These are phyloP conservation scores for Geotrichum ghanense DNA, from an alignment of 805 yeast species.

Conservation along the genomic window DNA sequence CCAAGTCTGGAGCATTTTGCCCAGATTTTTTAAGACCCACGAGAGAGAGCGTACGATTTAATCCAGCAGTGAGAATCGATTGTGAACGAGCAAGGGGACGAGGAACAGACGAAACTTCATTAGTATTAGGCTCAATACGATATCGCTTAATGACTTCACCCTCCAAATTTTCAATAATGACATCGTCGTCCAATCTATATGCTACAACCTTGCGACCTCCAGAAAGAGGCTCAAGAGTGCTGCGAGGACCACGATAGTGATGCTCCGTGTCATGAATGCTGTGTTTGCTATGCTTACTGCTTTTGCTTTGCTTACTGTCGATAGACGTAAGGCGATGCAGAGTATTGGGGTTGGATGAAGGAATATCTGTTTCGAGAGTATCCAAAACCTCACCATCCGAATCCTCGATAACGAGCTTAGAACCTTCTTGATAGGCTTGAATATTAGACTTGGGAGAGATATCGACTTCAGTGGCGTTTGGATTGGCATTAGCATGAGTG, in stretches of 20 bases:
- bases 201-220: slow-evolving; percentile 48
- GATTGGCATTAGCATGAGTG: not conserved
- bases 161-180: slow-evolving; percentile 79
- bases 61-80: slow-evolving; percentile 1
- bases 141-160: slow-evolving; percentile 87
- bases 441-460: slow-evolving; percentile 15
- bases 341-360: not conserved
- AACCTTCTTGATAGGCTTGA: slow-evolving; percentile 59
- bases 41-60: slow-evolving; percentile 4
- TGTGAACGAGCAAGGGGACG: not conserved
- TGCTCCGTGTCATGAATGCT: not conserved
- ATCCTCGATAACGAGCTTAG: slow-evolving; percentile 65
- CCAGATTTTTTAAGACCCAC: slow-evolving; percentile 2
- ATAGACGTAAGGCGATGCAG: not conserved
- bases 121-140: slow-evolving; percentile 48
- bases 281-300: not conserved
- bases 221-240: too few relatives aligned
- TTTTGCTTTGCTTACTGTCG: not conserved
- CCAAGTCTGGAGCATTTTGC: not conserved
- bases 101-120: slow-evolving; percentile 3
- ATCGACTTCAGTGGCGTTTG: slow-evolving; percentile 2
- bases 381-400: slow-evolving; percentile 71
- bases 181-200: slow-evolving; percentile 63
- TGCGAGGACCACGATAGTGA: not conserved
- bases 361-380: slow-evolving; percentile 28